Evolutionary conservation across 768 basidiomycete species (phyloP).

Genomic region (Pulveroboletus sp.): DNA sequence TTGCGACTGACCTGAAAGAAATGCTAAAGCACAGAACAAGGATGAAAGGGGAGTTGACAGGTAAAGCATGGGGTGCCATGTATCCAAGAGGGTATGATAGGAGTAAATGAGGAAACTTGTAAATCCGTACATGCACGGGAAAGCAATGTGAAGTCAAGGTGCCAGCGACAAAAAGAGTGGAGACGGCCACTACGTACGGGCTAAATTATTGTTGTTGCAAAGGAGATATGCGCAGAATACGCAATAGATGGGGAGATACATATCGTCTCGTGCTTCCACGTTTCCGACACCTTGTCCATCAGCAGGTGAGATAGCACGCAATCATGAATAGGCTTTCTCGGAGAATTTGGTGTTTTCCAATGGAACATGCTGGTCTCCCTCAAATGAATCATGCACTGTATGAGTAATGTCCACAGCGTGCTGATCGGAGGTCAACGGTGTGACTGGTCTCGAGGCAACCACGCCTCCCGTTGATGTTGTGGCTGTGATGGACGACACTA

Average conservation of each 20-base stretch:
- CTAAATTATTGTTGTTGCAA: conserved; percentile 17
- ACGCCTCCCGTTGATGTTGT: conserved; percentile 70
- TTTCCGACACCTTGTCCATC: background rate
- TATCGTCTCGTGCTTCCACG: conserved; percentile 9
- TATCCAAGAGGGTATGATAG: conserved; percentile 23
- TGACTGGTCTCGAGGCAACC: conserved; percentile 68
- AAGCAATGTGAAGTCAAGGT: conserved; percentile 4
- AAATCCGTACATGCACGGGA: conserved; percentile 11
- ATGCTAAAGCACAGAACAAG: conserved; percentile 5
- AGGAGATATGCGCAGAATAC: conserved; percentile 18
- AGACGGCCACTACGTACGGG: conserved; percentile 18
- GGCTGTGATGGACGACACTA: conserved; percentile 58
- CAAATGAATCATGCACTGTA: conserved; percentile 40
- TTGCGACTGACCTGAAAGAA: conserved; percentile 1
- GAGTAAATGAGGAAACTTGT: conserved; percentile 7
- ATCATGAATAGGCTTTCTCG: conserved; percentile 52
- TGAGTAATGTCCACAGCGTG: conserved; percentile 41
- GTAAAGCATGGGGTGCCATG: conserved; percentile 7
- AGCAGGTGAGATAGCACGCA: background rate
- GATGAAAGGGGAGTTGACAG: background rate
- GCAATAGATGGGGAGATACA: conserved; percentile 22
- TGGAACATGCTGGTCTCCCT: conserved; percentile 35
- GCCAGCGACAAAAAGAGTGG: conserved; percentile 10
- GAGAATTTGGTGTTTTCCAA: conserved; percentile 36
- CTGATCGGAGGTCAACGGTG: conserved; percentile 49